These are phyloP conservation scores for Leccinum subatratum DNA, from an alignment of 1,284 basidiomycete species.

Conservation along the genomic window DNA sequence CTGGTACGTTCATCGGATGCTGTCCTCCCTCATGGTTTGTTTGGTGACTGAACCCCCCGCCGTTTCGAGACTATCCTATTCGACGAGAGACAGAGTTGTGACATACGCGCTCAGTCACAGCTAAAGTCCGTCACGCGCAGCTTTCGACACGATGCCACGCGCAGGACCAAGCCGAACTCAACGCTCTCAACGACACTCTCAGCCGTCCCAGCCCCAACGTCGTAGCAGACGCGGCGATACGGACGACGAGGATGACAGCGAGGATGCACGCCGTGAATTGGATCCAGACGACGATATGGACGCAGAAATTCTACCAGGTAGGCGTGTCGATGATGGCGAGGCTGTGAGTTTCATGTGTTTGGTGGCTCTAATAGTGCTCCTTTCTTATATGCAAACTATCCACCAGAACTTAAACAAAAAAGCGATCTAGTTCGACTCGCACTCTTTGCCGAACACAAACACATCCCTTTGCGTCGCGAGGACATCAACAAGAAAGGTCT, in stretches of 20 bases:
- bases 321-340: constrained; percentile 13
- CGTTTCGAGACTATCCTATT: too few relatives aligned
- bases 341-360: constrained; percentile 21
- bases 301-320: constrained; percentile 23
- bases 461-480: constrained; percentile 59
- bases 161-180: constrained; percentile 24
- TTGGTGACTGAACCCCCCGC: neutral
- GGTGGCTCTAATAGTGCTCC: neutral
- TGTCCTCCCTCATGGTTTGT: neutral
- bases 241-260: constrained; percentile 23
- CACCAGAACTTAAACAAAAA: constrained; percentile 53
- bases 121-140: constrained; percentile 4
- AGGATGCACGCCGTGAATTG: constrained; percentile 21
- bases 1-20: constrained; percentile 47
- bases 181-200: constrained; percentile 31
- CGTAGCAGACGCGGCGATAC: constrained; percentile 18
- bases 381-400: constrained; percentile 22
- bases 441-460: constrained; percentile 64
- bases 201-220: constrained; percentile 32
- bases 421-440: constrained; percentile 68
- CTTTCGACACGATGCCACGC: constrained; percentile 21
- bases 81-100: too few relatives aligned
- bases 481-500: constrained; percentile 75
- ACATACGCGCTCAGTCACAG: constrained; percentile 3
- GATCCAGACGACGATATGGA: constrained; percentile 26